Evolutionary conservation across 176 grass and related monocot species (phyloP).

Genomic region (Olyra latifolia): DNA sequence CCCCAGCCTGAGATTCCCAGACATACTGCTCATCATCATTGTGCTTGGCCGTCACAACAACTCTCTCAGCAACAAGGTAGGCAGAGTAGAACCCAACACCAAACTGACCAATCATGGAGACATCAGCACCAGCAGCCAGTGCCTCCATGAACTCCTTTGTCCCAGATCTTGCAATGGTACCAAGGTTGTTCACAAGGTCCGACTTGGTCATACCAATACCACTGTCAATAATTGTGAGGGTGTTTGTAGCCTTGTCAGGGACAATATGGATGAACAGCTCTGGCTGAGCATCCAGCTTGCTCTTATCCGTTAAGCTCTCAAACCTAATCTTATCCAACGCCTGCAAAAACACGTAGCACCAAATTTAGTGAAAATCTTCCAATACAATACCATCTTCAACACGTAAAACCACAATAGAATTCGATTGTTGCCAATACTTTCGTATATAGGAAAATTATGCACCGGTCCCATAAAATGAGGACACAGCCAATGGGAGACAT

Average conservation of each 20-base stretch:
- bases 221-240: constrained; percentile 73
- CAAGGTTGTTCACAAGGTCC: constrained; percentile 95
- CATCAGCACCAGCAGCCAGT: constrained; percentile 91
- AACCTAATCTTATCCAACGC: constrained; percentile 99
- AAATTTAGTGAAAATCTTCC: neutral
- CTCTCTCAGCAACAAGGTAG: constrained; percentile 89
- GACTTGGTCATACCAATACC: constrained; percentile 98
- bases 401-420: no score
- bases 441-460: no score
- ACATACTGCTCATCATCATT: constrained; percentile 97
- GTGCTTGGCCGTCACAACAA: constrained; percentile 83
- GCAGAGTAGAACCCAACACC: constrained; percentile 97
- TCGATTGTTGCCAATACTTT: no score
- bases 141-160: constrained; percentile 99
- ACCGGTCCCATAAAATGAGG: no score
- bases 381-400: no score
- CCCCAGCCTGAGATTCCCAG: constrained; percentile 98
- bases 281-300: constrained; percentile 94
- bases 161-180: constrained; percentile 90
- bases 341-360: constrained; percentile 32
- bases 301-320: constrained; percentile 94
- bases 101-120: constrained; percentile 98
- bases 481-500: no score
- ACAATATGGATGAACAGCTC: constrained; percentile 93
- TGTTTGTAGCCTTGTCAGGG: constrained; percentile 86